Conservation (phyloP, 805 yeast genomes). For the Candida saitoana region DNA sequence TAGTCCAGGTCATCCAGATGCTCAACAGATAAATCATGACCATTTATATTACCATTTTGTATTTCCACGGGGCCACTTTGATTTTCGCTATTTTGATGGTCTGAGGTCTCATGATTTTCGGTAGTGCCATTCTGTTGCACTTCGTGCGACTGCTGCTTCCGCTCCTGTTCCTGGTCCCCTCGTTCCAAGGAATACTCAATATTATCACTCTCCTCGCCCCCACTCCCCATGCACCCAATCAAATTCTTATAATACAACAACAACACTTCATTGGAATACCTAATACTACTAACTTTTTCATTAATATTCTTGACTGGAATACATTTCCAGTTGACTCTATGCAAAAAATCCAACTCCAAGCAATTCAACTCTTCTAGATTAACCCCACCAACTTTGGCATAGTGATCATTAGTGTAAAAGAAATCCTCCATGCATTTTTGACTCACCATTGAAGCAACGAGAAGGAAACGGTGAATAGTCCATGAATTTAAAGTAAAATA, state of each 20-base stretch:
- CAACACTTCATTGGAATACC: constrained; percentile 34
- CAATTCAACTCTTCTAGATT: constrained; percentile 78
- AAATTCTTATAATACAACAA: constrained; percentile 38
- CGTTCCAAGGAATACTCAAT: background rate
- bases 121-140: background rate
- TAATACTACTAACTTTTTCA: constrained; percentile 18
- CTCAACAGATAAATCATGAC: background rate
- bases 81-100: background rate
- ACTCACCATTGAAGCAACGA: constrained; percentile 88
- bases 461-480: constrained; percentile 86
- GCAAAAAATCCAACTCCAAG: constrained; percentile 81
- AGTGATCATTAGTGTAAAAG: constrained; percentile 88
- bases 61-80: background rate
- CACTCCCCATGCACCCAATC: constrained; percentile 38
- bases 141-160: background rate
- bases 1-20: constrained; percentile 2
- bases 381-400: constrained; percentile 95
- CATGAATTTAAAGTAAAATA: constrained; percentile 81
- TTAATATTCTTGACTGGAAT: constrained; percentile 29
- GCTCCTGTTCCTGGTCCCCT: background rate
- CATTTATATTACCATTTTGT: background rate
- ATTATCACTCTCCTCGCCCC: background rate
- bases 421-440: constrained; percentile 91
- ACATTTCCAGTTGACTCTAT: constrained; percentile 66
- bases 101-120: background rate